Conservation (phyloP, 2,329 filamentous ascomycete species). For the Fusarium nygamai region DNA sequence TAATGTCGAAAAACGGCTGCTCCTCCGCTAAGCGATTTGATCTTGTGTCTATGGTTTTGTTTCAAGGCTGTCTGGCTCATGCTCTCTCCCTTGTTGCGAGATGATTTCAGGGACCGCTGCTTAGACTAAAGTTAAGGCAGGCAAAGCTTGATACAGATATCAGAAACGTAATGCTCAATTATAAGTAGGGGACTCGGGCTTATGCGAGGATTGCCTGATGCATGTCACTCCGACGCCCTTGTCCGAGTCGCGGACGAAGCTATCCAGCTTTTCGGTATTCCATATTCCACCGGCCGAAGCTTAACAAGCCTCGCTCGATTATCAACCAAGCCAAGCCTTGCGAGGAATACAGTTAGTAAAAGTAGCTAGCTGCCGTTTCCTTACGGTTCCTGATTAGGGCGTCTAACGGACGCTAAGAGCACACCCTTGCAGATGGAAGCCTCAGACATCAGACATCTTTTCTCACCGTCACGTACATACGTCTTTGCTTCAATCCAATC, state of each 20-base stretch:
- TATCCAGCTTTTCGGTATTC: conserved; percentile 1
- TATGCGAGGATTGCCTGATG: conserved; percentile 14
- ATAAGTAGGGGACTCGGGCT: not conserved
- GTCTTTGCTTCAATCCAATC: conserved; percentile 25
- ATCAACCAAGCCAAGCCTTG: conserved; percentile 13
- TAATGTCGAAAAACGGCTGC: conserved; percentile 18
- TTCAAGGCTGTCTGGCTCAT: conserved; percentile 26
- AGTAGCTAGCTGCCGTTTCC: conserved; percentile 13
- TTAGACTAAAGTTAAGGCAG: not conserved
- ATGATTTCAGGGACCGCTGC: conserved; percentile 3
- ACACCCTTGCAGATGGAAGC: conserved; percentile 24
- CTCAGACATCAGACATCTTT: conserved; percentile 7
- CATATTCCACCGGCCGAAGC: not conserved
- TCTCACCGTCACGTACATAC: conserved; percentile 26
- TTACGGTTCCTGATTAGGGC: conserved; percentile 31
- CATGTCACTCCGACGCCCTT: not conserved
- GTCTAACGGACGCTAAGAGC: conserved; percentile 14
- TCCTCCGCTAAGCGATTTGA: conserved; percentile 20
- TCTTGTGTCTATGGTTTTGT: conserved; percentile 15
- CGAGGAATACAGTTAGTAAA: not conserved
- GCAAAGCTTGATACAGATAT: not conserved
- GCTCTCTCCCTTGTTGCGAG: not conserved
- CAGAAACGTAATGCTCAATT: not conserved
- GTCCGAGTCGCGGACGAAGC: not conserved
- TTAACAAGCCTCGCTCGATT: conserved; percentile 8